phyloP scores from a whole-genome alignment of 73 alveolate species.

The Loxodes magnus region DNA sequence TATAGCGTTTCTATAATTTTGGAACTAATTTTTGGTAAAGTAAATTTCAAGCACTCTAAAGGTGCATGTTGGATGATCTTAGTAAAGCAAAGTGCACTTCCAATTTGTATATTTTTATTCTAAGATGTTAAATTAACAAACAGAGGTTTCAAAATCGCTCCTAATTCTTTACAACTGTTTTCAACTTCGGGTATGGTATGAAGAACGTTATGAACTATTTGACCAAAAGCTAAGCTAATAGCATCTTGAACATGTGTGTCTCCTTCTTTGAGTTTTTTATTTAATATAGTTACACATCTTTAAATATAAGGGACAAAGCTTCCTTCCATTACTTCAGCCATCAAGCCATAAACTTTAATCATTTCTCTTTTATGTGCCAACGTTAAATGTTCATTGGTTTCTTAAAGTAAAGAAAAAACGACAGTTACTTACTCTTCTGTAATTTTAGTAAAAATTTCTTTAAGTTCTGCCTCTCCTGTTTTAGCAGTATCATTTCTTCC shows the following conservation, averaged over 20 bases:
- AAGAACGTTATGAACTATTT: constrained; percentile 30
- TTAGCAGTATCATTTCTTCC: no score
- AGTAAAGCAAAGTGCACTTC: constrained; percentile 75
- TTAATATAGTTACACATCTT: constrained; percentile 20
- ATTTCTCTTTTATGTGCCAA: constrained; percentile 38
- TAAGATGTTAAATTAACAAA: constrained; percentile 19
- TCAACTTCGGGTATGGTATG: constrained; percentile 28
- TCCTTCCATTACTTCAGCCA: constrained; percentile 52
- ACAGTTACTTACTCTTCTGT: constrained; percentile 42
- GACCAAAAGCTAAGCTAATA: constrained; percentile 31
- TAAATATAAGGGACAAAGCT: constrained; percentile 39
- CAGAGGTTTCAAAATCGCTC: constrained; percentile 21
- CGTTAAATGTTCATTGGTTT: constrained; percentile 37
- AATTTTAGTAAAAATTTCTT: no score
- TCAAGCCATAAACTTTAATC: constrained; percentile 34
- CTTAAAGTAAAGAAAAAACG: constrained; percentile 23
- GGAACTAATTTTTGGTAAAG: constrained; percentile 43
- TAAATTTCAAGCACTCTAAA: constrained; percentile 38
- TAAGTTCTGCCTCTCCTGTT: no score
- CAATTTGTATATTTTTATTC: constrained; percentile 30
- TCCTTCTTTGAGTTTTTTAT: constrained; percentile 39
- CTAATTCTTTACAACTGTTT: constrained; percentile 16
- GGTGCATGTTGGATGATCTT: constrained; percentile 84
- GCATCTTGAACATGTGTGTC: constrained; percentile 23
- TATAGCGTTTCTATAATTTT: constrained; percentile 28